Percentiles rank a stretch among this genome's conserved stretches.
Evolutionary conservation across 78 protist genomes (phyloP).

Genomic region (Chrysochromulina tobinii): DNA sequence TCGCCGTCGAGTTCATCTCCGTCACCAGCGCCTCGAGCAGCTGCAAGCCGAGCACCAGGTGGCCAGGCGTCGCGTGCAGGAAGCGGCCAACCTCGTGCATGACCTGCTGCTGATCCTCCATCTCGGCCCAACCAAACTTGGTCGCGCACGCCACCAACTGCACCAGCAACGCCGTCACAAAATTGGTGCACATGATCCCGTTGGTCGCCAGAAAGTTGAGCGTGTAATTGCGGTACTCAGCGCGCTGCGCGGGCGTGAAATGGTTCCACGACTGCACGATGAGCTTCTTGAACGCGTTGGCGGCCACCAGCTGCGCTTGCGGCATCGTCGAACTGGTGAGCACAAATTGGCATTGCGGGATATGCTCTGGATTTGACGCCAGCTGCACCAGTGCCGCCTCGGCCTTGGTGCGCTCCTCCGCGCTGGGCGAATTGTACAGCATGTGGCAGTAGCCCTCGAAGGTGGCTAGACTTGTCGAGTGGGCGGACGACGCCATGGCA

Average conservation of each 20-base stretch:
- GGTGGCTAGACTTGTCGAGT: too few species aligned
- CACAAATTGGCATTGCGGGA: slow-evolving; percentile 30
- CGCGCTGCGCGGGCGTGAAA: background rate
- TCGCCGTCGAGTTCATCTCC: background rate
- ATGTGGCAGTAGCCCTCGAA: background rate
- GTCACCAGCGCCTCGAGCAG: background rate
- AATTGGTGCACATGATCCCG: background rate
- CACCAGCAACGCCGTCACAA: background rate
- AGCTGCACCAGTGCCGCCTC: slow-evolving; percentile 13
- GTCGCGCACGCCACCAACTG: background rate
- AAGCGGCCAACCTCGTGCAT: background rate
- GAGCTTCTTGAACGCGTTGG: slow-evolving; percentile 18
- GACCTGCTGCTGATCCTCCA: background rate
- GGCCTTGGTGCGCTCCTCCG: background rate
- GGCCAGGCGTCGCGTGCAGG: background rate
- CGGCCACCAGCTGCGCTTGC: slow-evolving; percentile 7
- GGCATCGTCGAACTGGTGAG: background rate
- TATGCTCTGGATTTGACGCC: background rate
- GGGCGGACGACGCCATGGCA: too few species aligned
- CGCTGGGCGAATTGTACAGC: background rate
- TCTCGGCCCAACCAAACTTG: background rate
- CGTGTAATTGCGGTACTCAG: background rate
- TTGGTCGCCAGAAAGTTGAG: background rate
- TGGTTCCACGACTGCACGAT: background rate
- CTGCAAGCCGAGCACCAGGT: background rate